phyloP scores from a whole-genome alignment of 2,329 filamentous ascomycete species.

The Apiospora rasikravindrae region DNA sequence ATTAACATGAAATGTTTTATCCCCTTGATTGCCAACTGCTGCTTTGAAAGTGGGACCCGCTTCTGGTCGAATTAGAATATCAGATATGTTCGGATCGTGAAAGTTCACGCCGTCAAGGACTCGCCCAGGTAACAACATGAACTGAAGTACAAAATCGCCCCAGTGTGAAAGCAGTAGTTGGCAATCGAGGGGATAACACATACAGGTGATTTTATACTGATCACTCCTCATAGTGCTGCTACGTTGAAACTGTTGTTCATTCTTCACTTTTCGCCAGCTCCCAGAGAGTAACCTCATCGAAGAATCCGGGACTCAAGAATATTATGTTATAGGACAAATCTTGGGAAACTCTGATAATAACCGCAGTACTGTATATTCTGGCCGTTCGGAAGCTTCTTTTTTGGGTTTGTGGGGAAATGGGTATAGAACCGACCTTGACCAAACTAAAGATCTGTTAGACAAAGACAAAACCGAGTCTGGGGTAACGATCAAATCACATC shows the following conservation, averaged over 20 bases:
- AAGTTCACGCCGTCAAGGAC: too few relatives aligned
- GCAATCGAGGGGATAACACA: too few relatives aligned
- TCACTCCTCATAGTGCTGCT: neutral
- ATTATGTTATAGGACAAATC: neutral
- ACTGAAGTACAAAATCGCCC: too few relatives aligned
- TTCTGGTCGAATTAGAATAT: too few relatives aligned
- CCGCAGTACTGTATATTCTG: neutral
- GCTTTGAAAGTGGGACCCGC: too few relatives aligned
- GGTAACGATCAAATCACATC: too few relatives aligned
- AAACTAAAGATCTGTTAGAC: neutral
- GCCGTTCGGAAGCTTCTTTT: too few relatives aligned
- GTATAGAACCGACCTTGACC: neutral
- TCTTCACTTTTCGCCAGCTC: neutral
- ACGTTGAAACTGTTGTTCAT: neutral
- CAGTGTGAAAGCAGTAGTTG: too few relatives aligned
- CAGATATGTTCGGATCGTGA: too few relatives aligned
- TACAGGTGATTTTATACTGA: neutral
- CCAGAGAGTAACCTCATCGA: too few relatives aligned
- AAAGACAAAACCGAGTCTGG: neutral
- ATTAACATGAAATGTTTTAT: neutral
- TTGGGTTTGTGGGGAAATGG: neutral
- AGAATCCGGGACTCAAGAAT: neutral
- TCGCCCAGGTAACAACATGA: too few relatives aligned
- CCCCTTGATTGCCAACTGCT: too few relatives aligned
- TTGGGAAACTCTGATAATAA: neutral